Base-by-base conservation (phyloP, 1,284 basidiomycete genomes). In the Inonotus obliquus region DNA sequence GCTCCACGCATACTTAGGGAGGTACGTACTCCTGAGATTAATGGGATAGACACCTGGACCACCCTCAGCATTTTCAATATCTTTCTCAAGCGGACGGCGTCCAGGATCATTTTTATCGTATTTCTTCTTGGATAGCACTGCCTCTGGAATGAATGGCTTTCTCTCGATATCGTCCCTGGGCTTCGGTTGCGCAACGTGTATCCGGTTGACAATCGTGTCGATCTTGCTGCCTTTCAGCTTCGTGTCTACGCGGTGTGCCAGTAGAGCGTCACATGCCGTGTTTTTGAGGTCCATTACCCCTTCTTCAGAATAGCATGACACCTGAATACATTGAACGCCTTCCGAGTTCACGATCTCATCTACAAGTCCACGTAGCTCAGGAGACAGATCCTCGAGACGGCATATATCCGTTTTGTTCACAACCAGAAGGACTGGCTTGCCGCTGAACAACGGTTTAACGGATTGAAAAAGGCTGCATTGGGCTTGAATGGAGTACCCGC, bases 401-500 rank as follows among this genome's bases (percentile, higher is more conserved):
- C 81, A 88, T 60, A 97, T 88, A 72, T 98, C 95, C 68, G 94
- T 89, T 82, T 98, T 98, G 84, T 98, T 98, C 75, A 97, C 87
- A 66, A 97, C 94, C 39, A 98, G 86, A 60, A 97, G 71, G 55
- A 89, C 91, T 37, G 95, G 96, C 76, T 97, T 98, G 73, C 91
- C 91, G 60, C 83, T 79, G 76, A 98, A 98, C 57, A 98, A 83
- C 37, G 96, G 95, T 76, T 96, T 97, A 78, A 98, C 97, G 55
- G 96, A 97, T 73, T 96, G 91, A 85, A 96, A 98, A 65, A 98
- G 86, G 79, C 96, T 92, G 81, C 94, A 96, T 80, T 94, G 92
- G 37, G 95, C 95, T 76, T 96, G 94, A 65, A 97, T 82, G 2
- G 90, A 88, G 79, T 96, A 97, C 9, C 96, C 95, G 76, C 95